Evolutionary conservation across 306 rosid species (phyloP).

Genomic region (Oxytropis ochrocephala): DNA sequence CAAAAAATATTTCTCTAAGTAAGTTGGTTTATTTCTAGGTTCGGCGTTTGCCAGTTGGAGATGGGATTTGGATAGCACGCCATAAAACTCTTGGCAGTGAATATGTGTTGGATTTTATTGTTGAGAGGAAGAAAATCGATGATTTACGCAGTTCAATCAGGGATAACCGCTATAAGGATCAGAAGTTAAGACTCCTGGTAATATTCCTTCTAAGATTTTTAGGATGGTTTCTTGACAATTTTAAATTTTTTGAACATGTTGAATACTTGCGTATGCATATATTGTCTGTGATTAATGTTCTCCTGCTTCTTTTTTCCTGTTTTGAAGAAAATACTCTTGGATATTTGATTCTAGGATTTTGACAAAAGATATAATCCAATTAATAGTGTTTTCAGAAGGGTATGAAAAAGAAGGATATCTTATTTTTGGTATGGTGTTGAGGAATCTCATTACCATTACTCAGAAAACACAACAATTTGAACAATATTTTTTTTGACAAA

Average conservation of each 20-base stretch:
- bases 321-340: conserved; percentile 1
- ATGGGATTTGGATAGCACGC: conserved; percentile 92
- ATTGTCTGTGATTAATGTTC: neutral
- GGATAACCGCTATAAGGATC: conserved; percentile 93
- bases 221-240: neutral
- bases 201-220: conserved; percentile 13
- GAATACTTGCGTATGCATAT: neutral
- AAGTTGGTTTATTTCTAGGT: conserved; percentile 45
- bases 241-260: neutral
- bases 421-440: conserved; percentile 1
- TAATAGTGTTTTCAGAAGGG: neutral
- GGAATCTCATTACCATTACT: conserved; percentile 9
- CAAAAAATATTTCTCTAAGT: neutral
- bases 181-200: conserved; percentile 86
- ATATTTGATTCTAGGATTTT: conserved; percentile 5
- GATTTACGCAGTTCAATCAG: conserved; percentile 89
- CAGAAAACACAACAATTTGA: neutral
- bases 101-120: conserved; percentile 92
- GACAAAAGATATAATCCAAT: neutral
- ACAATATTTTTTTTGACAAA: neutral
- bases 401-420: neutral
- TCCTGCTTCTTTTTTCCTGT: neutral
- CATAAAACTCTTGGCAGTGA: conserved; percentile 64
- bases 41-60: conserved; percentile 89
- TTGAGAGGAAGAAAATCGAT: conserved; percentile 81